A percentile compares a stretch with the other conserved stretches of the same genome.
These are phyloP conservation scores for Kwoniella pini DNA, from an alignment of 768 basidiomycete species.

Conservation along the genomic window DNA sequence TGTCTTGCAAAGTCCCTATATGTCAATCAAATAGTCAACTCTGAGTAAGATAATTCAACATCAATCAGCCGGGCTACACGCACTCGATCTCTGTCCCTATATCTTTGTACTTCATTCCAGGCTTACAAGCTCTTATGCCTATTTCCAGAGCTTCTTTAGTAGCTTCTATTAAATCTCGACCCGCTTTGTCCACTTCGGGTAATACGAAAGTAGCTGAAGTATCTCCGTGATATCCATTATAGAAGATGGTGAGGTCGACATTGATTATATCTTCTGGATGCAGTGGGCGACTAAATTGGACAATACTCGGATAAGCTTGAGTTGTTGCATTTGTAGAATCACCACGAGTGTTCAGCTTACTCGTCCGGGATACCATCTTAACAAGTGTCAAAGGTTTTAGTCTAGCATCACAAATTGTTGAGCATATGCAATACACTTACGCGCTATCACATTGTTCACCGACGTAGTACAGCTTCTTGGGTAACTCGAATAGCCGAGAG, in stretches of 20 bases:
- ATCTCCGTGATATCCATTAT: slow-evolving; percentile 85
- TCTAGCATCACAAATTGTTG: slow-evolving; percentile 1
- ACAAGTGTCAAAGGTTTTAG: too few relatives aligned
- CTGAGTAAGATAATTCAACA: neutral
- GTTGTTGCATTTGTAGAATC: too few relatives aligned
- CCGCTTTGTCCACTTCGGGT: slow-evolving; percentile 73
- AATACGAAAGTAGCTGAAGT: slow-evolving; percentile 82
- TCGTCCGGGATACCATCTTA: slow-evolving; percentile 83
- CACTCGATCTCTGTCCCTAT: slow-evolving; percentile 71
- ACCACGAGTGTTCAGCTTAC: too few relatives aligned
- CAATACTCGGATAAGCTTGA: neutral
- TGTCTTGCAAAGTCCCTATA: slow-evolving; percentile 38
- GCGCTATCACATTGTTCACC: slow-evolving; percentile 80
- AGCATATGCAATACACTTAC: slow-evolving; percentile 21
- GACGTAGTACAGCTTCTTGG: slow-evolving; percentile 82
- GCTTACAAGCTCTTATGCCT: slow-evolving; percentile 74
- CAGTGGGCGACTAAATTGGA: slow-evolving; percentile 65
- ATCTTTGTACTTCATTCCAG: slow-evolving; percentile 65
- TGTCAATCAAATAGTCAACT: neutral
- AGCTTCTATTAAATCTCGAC: slow-evolving; percentile 65
- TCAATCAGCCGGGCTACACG: slow-evolving; percentile 2
- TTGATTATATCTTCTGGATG: slow-evolving; percentile 84
- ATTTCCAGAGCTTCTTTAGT: slow-evolving; percentile 68
- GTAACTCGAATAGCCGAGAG: slow-evolving; percentile 72
- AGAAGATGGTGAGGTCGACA: slow-evolving; percentile 80